These are phyloP conservation scores for Saccharomycopsis phalli DNA, from an alignment of 1,139 yeast genomes.

Conservation along the genomic window DNA sequence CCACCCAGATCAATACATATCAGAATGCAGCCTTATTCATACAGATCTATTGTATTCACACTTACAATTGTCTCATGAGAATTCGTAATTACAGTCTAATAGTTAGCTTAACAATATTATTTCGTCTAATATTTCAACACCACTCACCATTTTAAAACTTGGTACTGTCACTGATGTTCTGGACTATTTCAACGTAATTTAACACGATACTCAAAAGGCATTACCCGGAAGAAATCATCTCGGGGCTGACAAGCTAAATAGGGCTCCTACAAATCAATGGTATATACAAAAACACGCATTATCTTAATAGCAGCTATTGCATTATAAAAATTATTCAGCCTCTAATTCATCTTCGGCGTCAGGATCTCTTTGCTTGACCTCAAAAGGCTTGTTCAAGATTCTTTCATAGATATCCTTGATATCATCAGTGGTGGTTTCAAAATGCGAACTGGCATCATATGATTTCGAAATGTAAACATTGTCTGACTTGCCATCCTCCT, in stretches of 20 bases:
- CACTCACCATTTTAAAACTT: neutral
- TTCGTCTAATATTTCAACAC: neutral
- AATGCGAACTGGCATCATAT: constrained; percentile 92
- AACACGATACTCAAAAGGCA: neutral
- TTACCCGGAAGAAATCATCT: neutral
- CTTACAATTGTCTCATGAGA: constrained; percentile 19
- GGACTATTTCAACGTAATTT: neutral
- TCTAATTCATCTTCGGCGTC: constrained; percentile 37
- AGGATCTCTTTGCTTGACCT: constrained; percentile 64
- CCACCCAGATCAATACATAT: neutral
- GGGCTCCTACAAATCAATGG: no score
- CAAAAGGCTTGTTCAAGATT: constrained; percentile 87
- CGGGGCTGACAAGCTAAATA: no score
- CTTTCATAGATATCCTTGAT: constrained; percentile 90
- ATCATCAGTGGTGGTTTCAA: constrained; percentile 93
- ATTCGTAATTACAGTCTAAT: constrained; percentile 17
- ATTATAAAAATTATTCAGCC: constrained; percentile 8
- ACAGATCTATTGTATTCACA: neutral
- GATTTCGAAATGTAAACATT: constrained; percentile 78
- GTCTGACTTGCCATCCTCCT: constrained; percentile 70
- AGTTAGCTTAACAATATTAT: neutral
- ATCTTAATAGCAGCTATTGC: neutral
- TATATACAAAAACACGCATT: constrained; percentile 1
- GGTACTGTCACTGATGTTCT: neutral
- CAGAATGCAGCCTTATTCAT: neutral